These are phyloP conservation scores for Spathaspora sp. DNA, from an alignment of 1,139 yeast genomes.

Conservation along the genomic window DNA sequence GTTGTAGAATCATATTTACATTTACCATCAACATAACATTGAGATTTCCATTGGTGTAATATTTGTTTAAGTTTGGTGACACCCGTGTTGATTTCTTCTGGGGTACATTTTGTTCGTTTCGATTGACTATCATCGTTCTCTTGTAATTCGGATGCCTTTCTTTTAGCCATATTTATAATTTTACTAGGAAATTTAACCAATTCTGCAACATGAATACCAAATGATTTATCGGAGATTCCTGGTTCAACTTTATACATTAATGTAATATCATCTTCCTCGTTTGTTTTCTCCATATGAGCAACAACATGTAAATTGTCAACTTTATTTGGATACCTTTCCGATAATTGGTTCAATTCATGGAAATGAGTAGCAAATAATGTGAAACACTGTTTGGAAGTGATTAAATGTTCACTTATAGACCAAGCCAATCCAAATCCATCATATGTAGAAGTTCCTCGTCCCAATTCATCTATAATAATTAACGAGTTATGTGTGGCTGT, in stretches of 20 bases:
- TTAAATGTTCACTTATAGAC: constrained; percentile 88
- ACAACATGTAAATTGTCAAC: constrained; percentile 88
- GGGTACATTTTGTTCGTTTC: constrained; percentile 53
- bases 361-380: constrained; percentile 95
- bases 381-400: constrained; percentile 68
- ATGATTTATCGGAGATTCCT: constrained; percentile 90
- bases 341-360: constrained; percentile 84
- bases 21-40: constrained; percentile 43
- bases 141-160: constrained; percentile 87
- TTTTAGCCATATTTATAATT: constrained; percentile 89
- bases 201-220: constrained; percentile 97
- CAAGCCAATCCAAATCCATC: constrained; percentile 98
- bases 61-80: constrained; percentile 53
- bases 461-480: constrained; percentile 91
- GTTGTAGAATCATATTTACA: constrained; percentile 29
- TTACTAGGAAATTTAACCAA: constrained; percentile 88
- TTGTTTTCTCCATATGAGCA: constrained; percentile 70
- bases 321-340: constrained; percentile 52
- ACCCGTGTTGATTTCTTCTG: constrained; percentile 57
- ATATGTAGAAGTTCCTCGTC: constrained; percentile 95
- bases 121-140: constrained; percentile 43
- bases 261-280: constrained; percentile 68
- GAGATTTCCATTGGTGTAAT: constrained; percentile 59
- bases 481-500: constrained; percentile 82
- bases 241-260: constrained; percentile 87